phyloP scores from a whole-genome alignment of 768 basidiomycete genomes.

The Plicaturopsis crispa region DNA sequence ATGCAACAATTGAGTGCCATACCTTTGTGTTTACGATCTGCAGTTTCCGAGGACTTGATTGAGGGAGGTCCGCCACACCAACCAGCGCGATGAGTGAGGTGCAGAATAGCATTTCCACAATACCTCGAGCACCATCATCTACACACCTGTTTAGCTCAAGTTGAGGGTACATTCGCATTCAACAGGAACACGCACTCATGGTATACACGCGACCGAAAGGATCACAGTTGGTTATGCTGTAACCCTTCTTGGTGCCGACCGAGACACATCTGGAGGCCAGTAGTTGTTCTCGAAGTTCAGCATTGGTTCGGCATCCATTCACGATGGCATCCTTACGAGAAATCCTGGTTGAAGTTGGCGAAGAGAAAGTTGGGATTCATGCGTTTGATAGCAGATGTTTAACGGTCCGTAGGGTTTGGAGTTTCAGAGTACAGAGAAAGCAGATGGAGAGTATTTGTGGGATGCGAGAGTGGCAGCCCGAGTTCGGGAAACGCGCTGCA shows the following conservation, averaged over 20 bases:
- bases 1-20: constrained; percentile 10
- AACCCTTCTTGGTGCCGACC: constrained; percentile 91
- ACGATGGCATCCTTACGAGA: constrained; percentile 50
- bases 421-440: too few species aligned
- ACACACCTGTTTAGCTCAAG: too few species aligned
- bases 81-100: constrained; percentile 96
- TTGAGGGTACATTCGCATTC: not conserved
- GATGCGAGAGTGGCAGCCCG: too few species aligned
- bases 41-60: constrained; percentile 84
- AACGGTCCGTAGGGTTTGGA: too few species aligned
- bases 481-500: too few species aligned
- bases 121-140: constrained; percentile 93
- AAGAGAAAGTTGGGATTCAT: constrained; percentile 68
- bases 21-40: constrained; percentile 99
- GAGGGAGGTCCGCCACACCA: constrained; percentile 88
- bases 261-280: constrained; percentile 90
- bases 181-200: constrained; percentile 59
- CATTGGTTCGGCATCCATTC: not conserved
- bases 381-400: too few species aligned
- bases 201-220: constrained; percentile 96
- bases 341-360: constrained; percentile 98
- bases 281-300: constrained; percentile 6
- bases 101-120: constrained; percentile 99
- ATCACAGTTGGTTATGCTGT: constrained; percentile 96
- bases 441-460: too few species aligned